Base-by-base conservation (phyloP, 257 asterid genomes). In the Coffea eugenioides region DNA sequence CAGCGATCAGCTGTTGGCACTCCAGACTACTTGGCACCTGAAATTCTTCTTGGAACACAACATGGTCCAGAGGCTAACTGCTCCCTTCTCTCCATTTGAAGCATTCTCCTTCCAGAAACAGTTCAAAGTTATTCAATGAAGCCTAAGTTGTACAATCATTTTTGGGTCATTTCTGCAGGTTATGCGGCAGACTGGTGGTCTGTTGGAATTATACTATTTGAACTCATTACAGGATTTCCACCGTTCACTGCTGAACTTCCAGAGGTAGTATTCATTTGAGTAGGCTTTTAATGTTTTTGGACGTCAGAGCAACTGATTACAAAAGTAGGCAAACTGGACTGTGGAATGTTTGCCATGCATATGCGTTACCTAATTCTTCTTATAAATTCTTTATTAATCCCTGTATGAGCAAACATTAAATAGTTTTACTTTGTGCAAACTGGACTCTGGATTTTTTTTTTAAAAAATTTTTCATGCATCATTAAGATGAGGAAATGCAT, bases 11-110 rank as follows among this genome's bases (percentile, higher is more conserved):
- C 99, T 80, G 96, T 93, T 85, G 99, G 99, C 65, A 95, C 99
- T 80, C 99, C 99, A 2, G 99, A 95, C 86, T 95, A 95, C 88
- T 91, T 95, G 93, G 98, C 98, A 15, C 99, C 99, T 54, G 99
- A 95, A 87, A 95, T 95, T 87, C 98, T 95, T 87, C 92, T 95
- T 80, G 99, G 99, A 87, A 87, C 92, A 51, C 94, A 90, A 84
- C 99, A 95, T 82, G 98, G 99, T 95, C 76, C 79, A 95, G 69
- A 46, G 56, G 45, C 66, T 68, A 16, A 16, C 65, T 66, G 69
- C 45, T 73, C 59, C 76, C 54, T 36, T 73, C 75, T 68, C 54
- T 74, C 59, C 39, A 48, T 27, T 68, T 46, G n/a, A 6, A 61
- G 64, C 73, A 61, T 23, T 4, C 36, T 21, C 71, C 71, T 56